Base-by-base conservation (phyloP, 108 stramenopile genomes). In the Chaetoceros muelleri region DNA sequence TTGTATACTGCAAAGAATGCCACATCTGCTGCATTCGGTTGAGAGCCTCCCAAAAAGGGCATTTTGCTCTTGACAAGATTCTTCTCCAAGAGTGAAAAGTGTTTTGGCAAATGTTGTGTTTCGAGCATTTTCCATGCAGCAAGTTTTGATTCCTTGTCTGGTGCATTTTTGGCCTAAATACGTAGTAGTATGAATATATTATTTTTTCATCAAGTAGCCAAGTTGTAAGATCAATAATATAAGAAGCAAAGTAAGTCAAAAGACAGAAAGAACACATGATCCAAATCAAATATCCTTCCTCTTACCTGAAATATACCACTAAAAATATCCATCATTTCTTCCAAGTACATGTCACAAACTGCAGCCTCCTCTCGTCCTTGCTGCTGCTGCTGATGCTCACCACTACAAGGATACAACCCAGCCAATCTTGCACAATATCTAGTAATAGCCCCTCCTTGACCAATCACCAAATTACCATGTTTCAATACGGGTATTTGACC, bases 251-350 rank as follows among this genome's bases (percentile, higher is more conserved):
- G n/a, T n/a, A n/a, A n/a, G n/a, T n/a, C n/a, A n/a, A n/a, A n/a
- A n/a, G n/a, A n/a, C n/a, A n/a, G n/a, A n/a, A n/a, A n/a, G n/a
- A n/a, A n/a, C n/a, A n/a, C n/a, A n/a, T n/a, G n/a, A n/a, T n/a
- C n/a, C n/a, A 13, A 10, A 40, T 40, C 13, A 13, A 10, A 40
- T 40, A 40, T 40, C 34, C 5, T 40, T 40, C 34, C 5, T 40
- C 34, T 40, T 40, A 40, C 55, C 28, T 30, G 2, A 24, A 56
- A 56, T 21, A 56, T 30, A 2, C 2, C 2, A 31, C 29, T 30
- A 46, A 56, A 56, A 17, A 56, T 56, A 21, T 56, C 55, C 55
- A 56, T 56, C 2, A 44, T 23, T 13, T 29, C 55, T 29, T 56
- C 55, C 55, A 56, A 26, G 21, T 31, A 21, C 55, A 56, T 56